These are phyloP conservation scores for Candida cerambycidarum DNA, from an alignment of 805 yeast genomes.

Conservation along the genomic window DNA sequence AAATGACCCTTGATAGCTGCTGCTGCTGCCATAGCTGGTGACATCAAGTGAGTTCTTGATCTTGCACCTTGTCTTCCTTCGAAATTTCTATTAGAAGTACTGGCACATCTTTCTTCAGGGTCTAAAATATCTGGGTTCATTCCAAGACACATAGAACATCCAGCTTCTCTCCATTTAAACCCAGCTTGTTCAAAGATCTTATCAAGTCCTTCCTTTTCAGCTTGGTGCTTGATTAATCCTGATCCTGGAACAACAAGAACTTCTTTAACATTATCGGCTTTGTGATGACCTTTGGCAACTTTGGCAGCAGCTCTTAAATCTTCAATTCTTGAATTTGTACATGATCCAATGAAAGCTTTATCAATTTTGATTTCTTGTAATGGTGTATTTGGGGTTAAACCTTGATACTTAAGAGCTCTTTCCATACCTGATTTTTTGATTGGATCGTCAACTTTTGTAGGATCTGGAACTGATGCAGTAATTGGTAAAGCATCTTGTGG, in stretches of 20 bases:
- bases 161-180: conserved; percentile 99
- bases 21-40: conserved; percentile 99
- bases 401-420: conserved; percentile 91
- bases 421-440: conserved; percentile 80
- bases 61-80: conserved; percentile 98
- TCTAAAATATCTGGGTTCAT: conserved; percentile 97
- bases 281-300: conserved; percentile 85
- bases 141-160: conserved; percentile 99
- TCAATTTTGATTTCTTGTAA: conserved; percentile 75
- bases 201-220: conserved; percentile 93
- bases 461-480: conserved; percentile 88
- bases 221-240: conserved; percentile 89
- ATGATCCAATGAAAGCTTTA: conserved; percentile 96
- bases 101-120: conserved; percentile 97
- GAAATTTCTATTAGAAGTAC: conserved; percentile 97
- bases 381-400: conserved; percentile 79
- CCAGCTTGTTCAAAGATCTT: conserved; percentile 90
- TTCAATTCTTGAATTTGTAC: conserved; percentile 97
- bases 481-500: conserved; percentile 98
- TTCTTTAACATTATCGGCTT: conserved; percentile 75
- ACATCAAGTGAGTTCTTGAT: conserved; percentile 95
- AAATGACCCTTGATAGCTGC: conserved; percentile 92
- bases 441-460: conserved; percentile 67
- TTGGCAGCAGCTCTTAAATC: conserved; percentile 94
- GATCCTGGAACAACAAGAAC: conserved; percentile 97